Evolutionary conservation across 768 basidiomycete genomes (phyloP), one percentile per base, ranked within the genome.

Genomic region (Xerocomus spinulosus): DNA sequence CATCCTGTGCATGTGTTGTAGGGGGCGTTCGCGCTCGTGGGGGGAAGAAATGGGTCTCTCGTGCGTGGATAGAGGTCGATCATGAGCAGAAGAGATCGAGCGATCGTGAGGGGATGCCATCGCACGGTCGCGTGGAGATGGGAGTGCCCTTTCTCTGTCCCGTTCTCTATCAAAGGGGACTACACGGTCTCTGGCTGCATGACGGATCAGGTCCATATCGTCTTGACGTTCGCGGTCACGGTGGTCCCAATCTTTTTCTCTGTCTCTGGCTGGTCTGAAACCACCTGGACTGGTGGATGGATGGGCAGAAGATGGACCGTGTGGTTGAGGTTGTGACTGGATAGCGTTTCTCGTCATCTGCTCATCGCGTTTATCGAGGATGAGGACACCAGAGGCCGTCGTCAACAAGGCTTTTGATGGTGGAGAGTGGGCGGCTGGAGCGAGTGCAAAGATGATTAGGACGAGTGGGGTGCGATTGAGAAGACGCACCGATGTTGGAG

Each of bases 331-430:
- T 24, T 42, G 57, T 0, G 52, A 32, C 38, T 63, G 61, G 1
- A 48, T 24, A n/a, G 59, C 9, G 1, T 55, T 49, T 46, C 63
- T 60, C 2, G 60, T 50, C 51, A 65, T 60, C 18, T 63, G 62
- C 18, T 64, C 62, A 20, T 64, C 62, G 28, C 60, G 65, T 28
- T 65, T 53, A 41, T 65, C 66, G 40, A 66, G 63, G 39, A 64
- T 53, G 49, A 64, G 62, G 24, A 55, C 51, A 26, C 62, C 62
- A 0, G 54, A 49, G 5, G 63, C n/a, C 5, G 56, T 68, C 5
- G 55, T 59, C 56, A 59, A 25, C 46, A 66, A 50, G 5, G 55
- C 21, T 25, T 58, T 68, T 23, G 63, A 54, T 35, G 61, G 33
- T 6, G 64, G 58, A 1, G 66, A 61, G 12, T 67, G 66, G 28